Conservation (phyloP, 108 stramenopile genomes). For the Stephanodiscus minutulus region DNA sequence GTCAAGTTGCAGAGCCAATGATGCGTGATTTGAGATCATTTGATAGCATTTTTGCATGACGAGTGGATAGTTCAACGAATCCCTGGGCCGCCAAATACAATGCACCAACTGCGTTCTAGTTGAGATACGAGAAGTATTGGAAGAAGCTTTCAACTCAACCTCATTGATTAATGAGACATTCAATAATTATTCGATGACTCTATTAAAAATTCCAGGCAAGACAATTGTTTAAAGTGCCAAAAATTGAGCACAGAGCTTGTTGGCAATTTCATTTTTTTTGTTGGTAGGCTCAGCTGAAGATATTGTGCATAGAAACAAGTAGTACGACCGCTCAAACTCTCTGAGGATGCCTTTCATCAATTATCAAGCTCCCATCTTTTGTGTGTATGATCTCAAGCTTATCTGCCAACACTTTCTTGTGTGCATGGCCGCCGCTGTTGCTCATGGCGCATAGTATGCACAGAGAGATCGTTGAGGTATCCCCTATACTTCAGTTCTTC, state of each 20-base stretch:
- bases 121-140: conserved; percentile 65
- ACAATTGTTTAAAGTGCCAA: conserved; percentile 18
- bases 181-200: conserved; percentile 36
- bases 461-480: conserved; percentile 27
- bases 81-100: conserved; percentile 71
- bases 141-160: conserved; percentile 40
- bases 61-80: conserved; percentile 57
- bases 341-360: conserved; percentile 49
- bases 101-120: conserved; percentile 60
- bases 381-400: conserved; percentile 20
- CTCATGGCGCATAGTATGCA: conserved; percentile 41
- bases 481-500: conserved; percentile 26
- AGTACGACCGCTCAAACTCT: conserved; percentile 21
- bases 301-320: not conserved
- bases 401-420: not conserved
- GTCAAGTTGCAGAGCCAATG: conserved; percentile 37
- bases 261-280: not conserved
- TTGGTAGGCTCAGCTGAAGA: not conserved
- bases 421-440: not conserved
- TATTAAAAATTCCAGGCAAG: conserved; percentile 36
- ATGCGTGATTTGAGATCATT: conserved; percentile 25
- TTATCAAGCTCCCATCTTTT: conserved; percentile 37
- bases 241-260: conserved; percentile 23
- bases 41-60: conserved; percentile 43
- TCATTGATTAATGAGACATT: conserved; percentile 15